Conservation (phyloP, 345 rosid genomes). For the Eucalyptus victrix region DNA sequence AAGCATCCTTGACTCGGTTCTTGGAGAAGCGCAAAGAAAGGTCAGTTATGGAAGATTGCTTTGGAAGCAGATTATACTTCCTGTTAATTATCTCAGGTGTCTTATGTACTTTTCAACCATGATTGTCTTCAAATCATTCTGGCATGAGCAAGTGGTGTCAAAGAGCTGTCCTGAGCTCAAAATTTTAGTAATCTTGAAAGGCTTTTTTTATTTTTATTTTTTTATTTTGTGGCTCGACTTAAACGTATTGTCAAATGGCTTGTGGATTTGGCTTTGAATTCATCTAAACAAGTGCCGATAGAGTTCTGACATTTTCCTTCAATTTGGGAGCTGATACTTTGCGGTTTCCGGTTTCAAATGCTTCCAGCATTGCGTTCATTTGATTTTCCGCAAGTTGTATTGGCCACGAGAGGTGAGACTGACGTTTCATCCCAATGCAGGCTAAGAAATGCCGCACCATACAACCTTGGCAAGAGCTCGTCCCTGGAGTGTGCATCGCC, state of each 20-base stretch:
- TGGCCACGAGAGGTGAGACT: background rate
- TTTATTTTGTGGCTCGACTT: background rate
- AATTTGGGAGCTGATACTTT: background rate
- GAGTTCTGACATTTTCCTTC: background rate
- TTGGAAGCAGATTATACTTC: background rate
- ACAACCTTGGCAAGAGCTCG: slow-evolving; percentile 17
- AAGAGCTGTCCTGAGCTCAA: background rate
- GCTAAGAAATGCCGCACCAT: slow-evolving; percentile 43
- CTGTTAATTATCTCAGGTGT: background rate
- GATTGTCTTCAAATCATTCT: background rate
- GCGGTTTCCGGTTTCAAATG: background rate
- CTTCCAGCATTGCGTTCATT: background rate
- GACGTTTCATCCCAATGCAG: slow-evolving; percentile 11
- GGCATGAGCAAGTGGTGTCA: background rate
- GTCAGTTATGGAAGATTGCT: slow-evolving; percentile 5
- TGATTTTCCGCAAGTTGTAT: background rate
- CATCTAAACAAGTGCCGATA: background rate
- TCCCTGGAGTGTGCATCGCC: slow-evolving; percentile 10
- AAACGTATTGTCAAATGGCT: background rate
- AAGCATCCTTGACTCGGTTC: slow-evolving; percentile 34
- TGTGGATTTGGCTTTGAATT: background rate
- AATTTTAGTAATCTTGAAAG: background rate
- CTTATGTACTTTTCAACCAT: background rate
- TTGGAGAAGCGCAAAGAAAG: slow-evolving; percentile 77
- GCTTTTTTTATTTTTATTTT: background rate